Conservation (phyloP, 495 filamentous ascomycete species). For the Elaphomyces granulatus region DNA sequence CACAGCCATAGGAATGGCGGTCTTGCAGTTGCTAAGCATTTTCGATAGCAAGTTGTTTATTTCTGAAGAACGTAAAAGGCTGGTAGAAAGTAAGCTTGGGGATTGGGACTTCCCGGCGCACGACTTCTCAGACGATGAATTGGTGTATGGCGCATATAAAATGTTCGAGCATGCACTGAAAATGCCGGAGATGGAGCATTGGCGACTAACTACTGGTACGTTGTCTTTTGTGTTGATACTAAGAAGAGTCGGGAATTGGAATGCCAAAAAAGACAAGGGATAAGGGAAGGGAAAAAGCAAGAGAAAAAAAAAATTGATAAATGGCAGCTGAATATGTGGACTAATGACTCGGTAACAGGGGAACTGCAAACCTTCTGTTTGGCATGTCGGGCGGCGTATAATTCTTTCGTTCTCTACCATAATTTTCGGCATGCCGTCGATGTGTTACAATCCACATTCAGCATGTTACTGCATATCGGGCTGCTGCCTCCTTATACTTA, state of each 20-base stretch:
- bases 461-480: constrained; percentile 74
- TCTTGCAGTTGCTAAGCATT: too few species aligned
- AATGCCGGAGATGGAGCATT: constrained; percentile 67
- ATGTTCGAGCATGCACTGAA: constrained; percentile 84
- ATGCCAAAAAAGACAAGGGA: neutral
- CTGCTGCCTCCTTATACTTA: constrained; percentile 52
- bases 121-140: constrained; percentile 75
- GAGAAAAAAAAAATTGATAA: constrained; percentile 2
- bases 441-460: constrained; percentile 86
- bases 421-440: constrained; percentile 97
- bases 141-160: constrained; percentile 59
- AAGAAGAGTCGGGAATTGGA: neutral
- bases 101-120: constrained; percentile 83
- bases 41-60: constrained; percentile 30
- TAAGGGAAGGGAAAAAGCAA: neutral
- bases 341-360: constrained; percentile 13
- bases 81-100: constrained; percentile 56
- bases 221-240: constrained; percentile 2
- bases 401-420: constrained; percentile 93
- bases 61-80: constrained; percentile 38
- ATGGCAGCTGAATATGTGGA: neutral
- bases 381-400: constrained; percentile 78
- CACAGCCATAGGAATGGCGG: neutral
- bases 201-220: constrained; percentile 61
- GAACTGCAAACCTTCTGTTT: constrained; percentile 67